Evolutionary conservation across 129 eudicot genomes (phyloP), one percentile per base, ranked within the genome.

Genomic region (Saussurea involucrata): DNA sequence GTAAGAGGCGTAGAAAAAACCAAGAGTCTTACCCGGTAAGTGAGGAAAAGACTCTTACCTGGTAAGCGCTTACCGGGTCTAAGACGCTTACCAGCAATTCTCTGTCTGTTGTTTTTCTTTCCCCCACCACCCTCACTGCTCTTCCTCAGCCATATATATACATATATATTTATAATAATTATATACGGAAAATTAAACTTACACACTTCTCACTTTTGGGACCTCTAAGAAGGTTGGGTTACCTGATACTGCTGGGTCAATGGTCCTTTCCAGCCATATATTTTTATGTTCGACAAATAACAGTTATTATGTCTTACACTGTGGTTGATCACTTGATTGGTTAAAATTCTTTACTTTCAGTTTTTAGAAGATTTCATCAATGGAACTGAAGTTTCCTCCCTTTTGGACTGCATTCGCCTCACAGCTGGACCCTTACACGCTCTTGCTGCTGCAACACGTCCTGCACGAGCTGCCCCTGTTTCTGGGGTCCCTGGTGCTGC

Each of bases 401-500:
- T 95, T 74, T 76, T 95, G 87, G 99, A 95, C 84, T 95, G 99
- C 84, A 92, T 95, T 72, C 92, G 99, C 28, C 88, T 95, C 72
- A 95, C 99, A 29, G 97, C 99, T 8, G 99, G 99, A 69, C 99
- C 99, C 24, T 81, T 95, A 77, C 99, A 95, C 63, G 97, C 99
- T 76, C 99, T 95, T 80, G 95, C 96, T 5, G 97, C 96, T 55
- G 99, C 99, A 66, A 92, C 99, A 58, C 82, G 99, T 69, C 99
- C 99, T 67, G 99, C 99, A 79, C 89, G 99, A 61, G 99, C 97
- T 20, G 97, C 92, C 72, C 97, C 97, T 17, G 97, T 87, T 82
- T 84, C 99, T 22, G 97, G 93, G 65, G 90, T 84, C 57, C 88
- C 97, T 53, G 92, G 87, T 44, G 89, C 88, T 27, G 89, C 88